Evolutionary conservation across 202 grass and related monocot species (phyloP), one percentile per base, ranked within the genome.

Genomic region (Setaria italica): DNA sequence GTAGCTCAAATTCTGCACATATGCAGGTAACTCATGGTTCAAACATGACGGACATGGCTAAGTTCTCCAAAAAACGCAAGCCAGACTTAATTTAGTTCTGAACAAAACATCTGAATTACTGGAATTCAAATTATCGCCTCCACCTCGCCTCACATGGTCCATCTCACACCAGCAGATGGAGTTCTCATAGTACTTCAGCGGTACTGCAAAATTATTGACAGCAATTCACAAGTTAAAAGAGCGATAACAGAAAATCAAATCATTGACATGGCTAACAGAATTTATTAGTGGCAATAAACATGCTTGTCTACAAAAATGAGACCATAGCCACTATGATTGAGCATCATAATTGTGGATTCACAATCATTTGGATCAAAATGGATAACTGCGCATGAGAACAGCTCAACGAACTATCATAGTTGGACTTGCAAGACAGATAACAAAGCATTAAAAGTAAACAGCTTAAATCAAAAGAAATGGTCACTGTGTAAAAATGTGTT

Each of bases 31-130:
- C 66, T 85, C 39, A 71, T 34, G 30, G 9, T 64, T 66, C 85
- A 7, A 77, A 30, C 48, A 90, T 58, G 29, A 57, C 11, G 25
- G 21, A 85, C 74, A 80, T 62, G 66, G 67, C 62, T 63, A 14
- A 53, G 62, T 82, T 80, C 13, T 43, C 20, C 67, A 74, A 67
- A 29, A 75, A 77, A 67, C 70, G 65, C 57, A 72, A 60, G 66
- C 11, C 55, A 17, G 8, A 75, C 62, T 45, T 67, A 19, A 80
- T 47, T 81, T 43, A 78, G 76, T 66, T 67, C 63, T 11, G 2
- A 82, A 56, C 17, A 80, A 75, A 87, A 87, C 39, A 76, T 32
- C 82, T 74, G 85, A 88, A 91, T 85, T 72, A 82, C 85, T 74
- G 72, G 11, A 91, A 77, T 37, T 67, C 10, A 85, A 77, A 91